Base-by-base conservation (phyloP, 129 eudicot species). In the Ambrosia artemisiifolia region DNA sequence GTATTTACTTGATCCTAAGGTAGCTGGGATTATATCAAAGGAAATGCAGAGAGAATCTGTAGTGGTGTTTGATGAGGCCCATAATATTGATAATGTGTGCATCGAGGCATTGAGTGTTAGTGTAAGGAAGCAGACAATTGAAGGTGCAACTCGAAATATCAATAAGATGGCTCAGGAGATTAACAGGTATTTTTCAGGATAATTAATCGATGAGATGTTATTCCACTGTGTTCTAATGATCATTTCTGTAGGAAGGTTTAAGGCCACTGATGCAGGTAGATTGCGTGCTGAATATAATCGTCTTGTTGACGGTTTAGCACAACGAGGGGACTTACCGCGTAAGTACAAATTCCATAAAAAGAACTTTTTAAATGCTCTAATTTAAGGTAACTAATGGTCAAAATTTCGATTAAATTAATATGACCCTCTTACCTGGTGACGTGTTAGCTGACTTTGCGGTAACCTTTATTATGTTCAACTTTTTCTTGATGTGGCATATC, bases 21-120 rank as follows among this genome's bases (percentile, higher is more conserved):
- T 95, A 61, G 97, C 97, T 32, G 96, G 94, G 24, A 84, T 95
- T 71, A 95, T 95, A 77, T 95, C 99, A 0, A 90, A 88, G 79
- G 97, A 95, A 86, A 95, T 95, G 97, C 89, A 88, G 78, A 84
- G 83, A 71, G 97, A 95, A 78, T 86, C 89, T 40, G 97, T 95
- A 47, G 99, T 95, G 63, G 99, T 90, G 80, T 95, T 95, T 67
- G 99, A 95, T 63, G 99, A 95, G 88, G 99, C 99, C 13, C 99
- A 95, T 67, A 95, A 95, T 76, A 95, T 95, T 34, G 99, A 95
- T 57, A 95, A 91, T 71, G 99, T 95, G 62, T 95, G 99, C 78
- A 95, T 95, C 38, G 99, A 95, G 85, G 99, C 99, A 16, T 77
- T 95, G 11, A 95, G 97, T 83, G 99, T 95, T 2, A 95, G 96